A percentile compares a stretch with the other conserved stretches of the same genome.
Evolutionary conservation across 495 filamentous ascomycete genomes (phyloP).

Genomic region (Sabuloglossum arenarium): DNA sequence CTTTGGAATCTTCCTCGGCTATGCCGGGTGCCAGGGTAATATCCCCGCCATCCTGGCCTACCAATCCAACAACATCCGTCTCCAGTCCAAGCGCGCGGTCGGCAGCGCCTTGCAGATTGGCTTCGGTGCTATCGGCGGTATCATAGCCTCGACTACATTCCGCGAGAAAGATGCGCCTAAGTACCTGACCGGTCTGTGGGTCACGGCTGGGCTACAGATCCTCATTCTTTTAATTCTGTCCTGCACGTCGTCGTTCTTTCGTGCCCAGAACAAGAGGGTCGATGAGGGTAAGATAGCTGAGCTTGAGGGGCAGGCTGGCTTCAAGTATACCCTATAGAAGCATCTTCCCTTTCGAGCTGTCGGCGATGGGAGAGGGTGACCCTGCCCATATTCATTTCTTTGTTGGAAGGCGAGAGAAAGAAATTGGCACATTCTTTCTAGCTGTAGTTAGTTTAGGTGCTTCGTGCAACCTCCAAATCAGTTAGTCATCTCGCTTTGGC

Average conservation of each 20-base stretch:
- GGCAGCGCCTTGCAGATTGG: conserved; percentile 80
- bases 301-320: not conserved
- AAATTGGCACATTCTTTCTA: too few relatives aligned
- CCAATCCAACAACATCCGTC: conserved; percentile 87
- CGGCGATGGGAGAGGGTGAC: too few relatives aligned
- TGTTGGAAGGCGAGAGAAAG: too few relatives aligned
- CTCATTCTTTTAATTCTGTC: conserved; percentile 16
- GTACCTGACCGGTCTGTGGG: conserved; percentile 52
- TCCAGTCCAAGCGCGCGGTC: conserved; percentile 69
- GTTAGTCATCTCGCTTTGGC: too few relatives aligned
- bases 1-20: conserved; percentile 51
- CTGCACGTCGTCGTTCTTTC: not conserved
- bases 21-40: conserved; percentile 25
- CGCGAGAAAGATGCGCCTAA: conserved; percentile 43
- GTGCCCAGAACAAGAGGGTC: not conserved
- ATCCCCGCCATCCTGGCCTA: conserved; percentile 36
- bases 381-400: too few relatives aligned
- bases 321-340: not conserved
- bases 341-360: too few relatives aligned
- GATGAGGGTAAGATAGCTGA: not conserved
- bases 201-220: conserved; percentile 22
- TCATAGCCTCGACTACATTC: conserved; percentile 77
- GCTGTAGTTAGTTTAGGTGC: too few relatives aligned
- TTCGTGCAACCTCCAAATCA: too few relatives aligned
- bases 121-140: conserved; percentile 88